Percentiles rank a stretch among this genome's conserved stretches.
These are phyloP conservation scores for Trichophyton equinum DNA, from an alignment of 2,329 filamentous ascomycete genomes.

Conservation along the genomic window DNA sequence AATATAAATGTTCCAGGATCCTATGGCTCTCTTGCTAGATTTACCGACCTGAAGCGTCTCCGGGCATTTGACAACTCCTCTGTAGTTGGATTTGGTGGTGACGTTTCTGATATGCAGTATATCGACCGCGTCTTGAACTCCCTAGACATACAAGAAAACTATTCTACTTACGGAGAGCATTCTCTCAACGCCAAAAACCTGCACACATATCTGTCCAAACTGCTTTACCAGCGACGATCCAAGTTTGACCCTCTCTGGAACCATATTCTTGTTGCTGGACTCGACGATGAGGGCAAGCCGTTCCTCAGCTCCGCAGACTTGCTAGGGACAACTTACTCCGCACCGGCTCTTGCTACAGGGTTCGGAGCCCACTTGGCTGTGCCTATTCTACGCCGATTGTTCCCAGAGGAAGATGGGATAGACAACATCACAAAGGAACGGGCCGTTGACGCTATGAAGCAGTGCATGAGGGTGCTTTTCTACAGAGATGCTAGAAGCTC, in stretches of 20 bases:
- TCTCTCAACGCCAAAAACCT: conserved; percentile 80
- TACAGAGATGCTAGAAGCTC: conserved; percentile 91
- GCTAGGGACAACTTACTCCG: conserved; percentile 79
- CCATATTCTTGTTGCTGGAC: conserved; percentile 76
- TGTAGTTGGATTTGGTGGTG: conserved; percentile 86
- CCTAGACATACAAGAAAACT: conserved; percentile 71
- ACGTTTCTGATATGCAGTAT: conserved; percentile 99
- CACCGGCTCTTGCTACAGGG: conserved; percentile 81
- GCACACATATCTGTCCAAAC: conserved; percentile 90
- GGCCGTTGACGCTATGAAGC: conserved; percentile 68
- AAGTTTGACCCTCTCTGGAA: conserved; percentile 99
- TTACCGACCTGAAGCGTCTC: conserved; percentile 92
- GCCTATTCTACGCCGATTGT: conserved; percentile 72
- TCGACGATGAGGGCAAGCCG: conserved; percentile 65
- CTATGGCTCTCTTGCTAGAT: conserved; percentile 91
- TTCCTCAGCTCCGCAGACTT: conserved; percentile 89
- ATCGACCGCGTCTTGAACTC: conserved; percentile 79
- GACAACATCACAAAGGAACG: conserved; percentile 60
- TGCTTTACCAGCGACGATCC: conserved; percentile 87
- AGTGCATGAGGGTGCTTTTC: conserved; percentile 97
- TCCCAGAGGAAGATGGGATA: conserved; percentile 71
- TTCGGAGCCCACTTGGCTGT: conserved; percentile 88
- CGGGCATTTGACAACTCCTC: conserved; percentile 73
- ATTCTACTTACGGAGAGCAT: conserved; percentile 43
- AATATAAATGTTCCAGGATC: conserved; percentile 50